These are phyloP conservation scores for Trifolium fragiferum DNA, from an alignment of 306 rosid species.

Conservation along the genomic window DNA sequence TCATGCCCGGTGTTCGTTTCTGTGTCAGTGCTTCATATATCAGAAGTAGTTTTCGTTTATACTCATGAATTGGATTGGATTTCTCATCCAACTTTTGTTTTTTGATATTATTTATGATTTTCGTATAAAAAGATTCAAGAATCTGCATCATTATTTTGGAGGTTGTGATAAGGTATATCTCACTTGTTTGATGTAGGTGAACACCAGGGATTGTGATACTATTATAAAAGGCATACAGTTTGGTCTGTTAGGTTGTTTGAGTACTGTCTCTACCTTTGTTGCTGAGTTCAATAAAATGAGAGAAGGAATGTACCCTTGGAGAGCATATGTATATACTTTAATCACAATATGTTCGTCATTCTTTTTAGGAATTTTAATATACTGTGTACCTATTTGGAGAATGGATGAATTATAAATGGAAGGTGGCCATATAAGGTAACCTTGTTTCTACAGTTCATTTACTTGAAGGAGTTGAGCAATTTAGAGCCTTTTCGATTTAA, in stretches of 20 bases:
- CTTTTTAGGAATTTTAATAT: slow-evolving; percentile 57
- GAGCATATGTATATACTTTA: slow-evolving; percentile 64
- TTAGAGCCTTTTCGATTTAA: not conserved
- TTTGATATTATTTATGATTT: not conserved
- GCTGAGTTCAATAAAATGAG: slow-evolving; percentile 80
- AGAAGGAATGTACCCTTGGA: slow-evolving; percentile 66
- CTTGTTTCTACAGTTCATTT: not conserved
- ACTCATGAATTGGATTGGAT: not conserved
- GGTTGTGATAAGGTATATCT: not conserved
- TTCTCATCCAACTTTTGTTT: not conserved
- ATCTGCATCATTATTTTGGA: slow-evolving; percentile 5
- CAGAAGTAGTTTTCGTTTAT: not conserved
- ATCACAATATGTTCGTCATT: slow-evolving; percentile 61
- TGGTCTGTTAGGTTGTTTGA: slow-evolving; percentile 71
- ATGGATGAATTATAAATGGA: not conserved
- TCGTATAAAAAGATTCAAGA: not conserved
- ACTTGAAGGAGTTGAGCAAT: not conserved
- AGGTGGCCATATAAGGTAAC: not conserved
- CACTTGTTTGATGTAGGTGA: slow-evolving; percentile 51
- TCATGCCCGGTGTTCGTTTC: no score
- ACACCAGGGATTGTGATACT: slow-evolving; percentile 51
- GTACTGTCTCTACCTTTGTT: slow-evolving; percentile 73
- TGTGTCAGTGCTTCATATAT: not conserved
- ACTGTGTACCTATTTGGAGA: slow-evolving; percentile 64
- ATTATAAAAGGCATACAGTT: slow-evolving; percentile 59